Evolutionary conservation across 2,329 filamentous ascomycete species (phyloP).

Genomic region (Trichoderma atrobrunneum): DNA sequence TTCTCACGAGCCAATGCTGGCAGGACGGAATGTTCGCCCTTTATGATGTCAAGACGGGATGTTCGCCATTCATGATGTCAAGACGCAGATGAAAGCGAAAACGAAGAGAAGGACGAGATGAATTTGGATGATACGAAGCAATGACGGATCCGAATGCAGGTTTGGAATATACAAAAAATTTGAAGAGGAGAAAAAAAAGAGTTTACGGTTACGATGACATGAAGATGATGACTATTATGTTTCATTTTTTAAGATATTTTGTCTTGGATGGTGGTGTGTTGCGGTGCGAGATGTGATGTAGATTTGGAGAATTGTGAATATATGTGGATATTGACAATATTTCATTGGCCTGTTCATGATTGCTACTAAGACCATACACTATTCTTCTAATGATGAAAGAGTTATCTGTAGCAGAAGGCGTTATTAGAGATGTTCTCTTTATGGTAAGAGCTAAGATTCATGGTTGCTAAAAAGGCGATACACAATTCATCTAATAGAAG

Average conservation of each 20-base stretch:
- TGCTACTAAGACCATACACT: neutral
- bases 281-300: neutral
- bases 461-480: neutral
- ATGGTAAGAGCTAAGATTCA: neutral
- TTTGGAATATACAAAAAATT: neutral
- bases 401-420: neutral
- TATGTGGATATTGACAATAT: neutral
- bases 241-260: neutral
- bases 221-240: conserved; percentile 5
- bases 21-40: neutral
- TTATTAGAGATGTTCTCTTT: neutral
- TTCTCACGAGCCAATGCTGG: neutral
- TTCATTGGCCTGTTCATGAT: neutral
- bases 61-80: neutral
- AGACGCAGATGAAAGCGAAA: neutral
- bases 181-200: conserved; percentile 1
- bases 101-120: neutral
- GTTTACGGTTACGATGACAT: conserved; percentile 19
- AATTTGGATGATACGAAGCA: neutral
- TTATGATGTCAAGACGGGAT: no score
- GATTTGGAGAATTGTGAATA: neutral
- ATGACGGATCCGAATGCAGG: neutral
- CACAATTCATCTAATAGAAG: neutral
- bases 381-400: neutral
- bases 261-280: neutral